Evolutionary conservation across 164 flowering plant species (phyloP).

Genomic region (Vitis riparia): DNA sequence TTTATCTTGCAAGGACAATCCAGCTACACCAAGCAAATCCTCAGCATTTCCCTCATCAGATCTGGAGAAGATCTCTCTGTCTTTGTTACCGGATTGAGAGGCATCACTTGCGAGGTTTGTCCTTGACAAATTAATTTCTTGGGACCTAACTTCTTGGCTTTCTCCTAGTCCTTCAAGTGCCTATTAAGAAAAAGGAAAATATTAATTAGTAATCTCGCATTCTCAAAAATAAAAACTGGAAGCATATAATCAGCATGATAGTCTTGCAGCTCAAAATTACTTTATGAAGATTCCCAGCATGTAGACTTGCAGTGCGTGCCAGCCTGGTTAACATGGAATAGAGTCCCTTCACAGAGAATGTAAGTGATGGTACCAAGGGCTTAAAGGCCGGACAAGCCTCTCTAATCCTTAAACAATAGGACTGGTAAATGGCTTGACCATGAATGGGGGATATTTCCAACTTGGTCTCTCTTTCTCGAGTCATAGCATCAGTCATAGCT

Average conservation of each 20-base stretch:
- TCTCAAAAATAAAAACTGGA: background rate
- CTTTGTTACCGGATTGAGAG: slow-evolving; percentile 38
- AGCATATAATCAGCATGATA: background rate
- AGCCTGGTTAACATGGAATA: slow-evolving; percentile 68
- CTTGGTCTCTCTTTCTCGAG: slow-evolving; percentile 66
- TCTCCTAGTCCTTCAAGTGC: slow-evolving; percentile 94
- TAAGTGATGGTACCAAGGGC: slow-evolving; percentile 72
- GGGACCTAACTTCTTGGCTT: slow-evolving; percentile 70
- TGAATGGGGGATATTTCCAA: slow-evolving; percentile 80
- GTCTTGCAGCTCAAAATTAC: slow-evolving; percentile 28
- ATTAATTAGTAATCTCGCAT: slow-evolving; percentile 2
- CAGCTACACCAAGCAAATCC: slow-evolving; percentile 32
- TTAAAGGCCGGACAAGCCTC: slow-evolving; percentile 66
- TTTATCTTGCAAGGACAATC: slow-evolving; percentile 52
- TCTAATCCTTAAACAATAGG: slow-evolving; percentile 61
- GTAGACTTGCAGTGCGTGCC: slow-evolving; percentile 82
- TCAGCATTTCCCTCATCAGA: slow-evolving; percentile 28
- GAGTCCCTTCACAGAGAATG: slow-evolving; percentile 68
- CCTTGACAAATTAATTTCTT: slow-evolving; percentile 49
- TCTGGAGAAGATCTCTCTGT: slow-evolving; percentile 30
- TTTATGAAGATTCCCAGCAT: slow-evolving; percentile 95
- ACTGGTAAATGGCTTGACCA: slow-evolving; percentile 92
- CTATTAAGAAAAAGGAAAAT: slow-evolving; percentile 31
- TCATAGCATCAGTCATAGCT: slow-evolving; percentile 82
- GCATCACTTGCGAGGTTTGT: slow-evolving; percentile 46